Base-by-base conservation (phyloP, 2,329 filamentous ascomycete genomes). In the Achaetomium macrosporum region DNA sequence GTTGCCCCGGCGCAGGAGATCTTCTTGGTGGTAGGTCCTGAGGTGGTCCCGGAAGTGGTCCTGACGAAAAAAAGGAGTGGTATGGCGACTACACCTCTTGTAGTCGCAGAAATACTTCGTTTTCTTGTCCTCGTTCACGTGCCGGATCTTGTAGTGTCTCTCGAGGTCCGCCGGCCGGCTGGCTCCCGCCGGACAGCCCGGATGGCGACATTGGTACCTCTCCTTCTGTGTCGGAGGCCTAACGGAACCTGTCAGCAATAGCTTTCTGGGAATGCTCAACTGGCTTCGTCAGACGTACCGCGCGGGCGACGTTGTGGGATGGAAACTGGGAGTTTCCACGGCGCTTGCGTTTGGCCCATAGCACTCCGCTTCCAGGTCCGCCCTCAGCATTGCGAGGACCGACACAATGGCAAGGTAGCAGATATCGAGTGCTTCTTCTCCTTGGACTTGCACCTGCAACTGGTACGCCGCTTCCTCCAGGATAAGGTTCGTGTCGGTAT, bases 1-100 rank as follows among this genome's bases (percentile, higher is more conserved):
- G 54, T 47, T 64, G 29, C 73, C 72, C 16, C 76, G 73, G 67
- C 76, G 76, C 59, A 71, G 68, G 33, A 79, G 71, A 55, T 81
- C 77, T 61, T 83, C 79, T 50, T 70, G 69, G 69, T 83, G 79
- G 56, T 70, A 78, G 42, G 77, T 73, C 31, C 79, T 73, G 36
- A 79, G 71, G 62, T 83, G 79, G 53, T 81, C 78, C 36, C 79
- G 72, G 62, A 73, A 79, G 65, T 82, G 79, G 57, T 83, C 79
- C 31, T 75, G 72, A 33, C 79, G 73, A 58, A 71, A 69, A 60
- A 82, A 82, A 2, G 77, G 73, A 2, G 71, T 66, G 6, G 63
- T 62, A 29, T 65, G 66, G 8, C 79, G 73, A 20, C 64, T 55
- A 62, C 79, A 82, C 47, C 64, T 69, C 16, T 67, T 64, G 59